Evolutionary conservation across 2,329 filamentous ascomycete genomes (phyloP).

Genomic region (Clonostachys rhizophaga): DNA sequence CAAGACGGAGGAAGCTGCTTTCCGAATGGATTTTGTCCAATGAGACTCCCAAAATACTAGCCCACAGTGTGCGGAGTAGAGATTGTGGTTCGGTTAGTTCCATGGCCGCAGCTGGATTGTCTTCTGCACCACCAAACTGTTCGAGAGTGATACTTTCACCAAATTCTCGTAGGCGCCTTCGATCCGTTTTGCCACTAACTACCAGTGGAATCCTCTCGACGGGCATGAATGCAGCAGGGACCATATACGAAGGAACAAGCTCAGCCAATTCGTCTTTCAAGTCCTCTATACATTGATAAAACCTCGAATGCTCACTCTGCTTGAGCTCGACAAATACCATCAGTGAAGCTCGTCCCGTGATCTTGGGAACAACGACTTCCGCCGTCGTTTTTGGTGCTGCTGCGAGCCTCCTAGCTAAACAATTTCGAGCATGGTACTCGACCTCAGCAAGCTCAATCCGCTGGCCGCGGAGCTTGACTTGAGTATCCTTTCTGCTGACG

Average conservation of each 20-base stretch:
- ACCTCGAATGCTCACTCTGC: too few relatives aligned
- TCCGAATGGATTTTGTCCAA: background rate
- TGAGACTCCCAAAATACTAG: background rate
- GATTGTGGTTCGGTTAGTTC: background rate
- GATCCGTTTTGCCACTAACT: conserved; percentile 70
- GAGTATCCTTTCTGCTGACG: conserved; percentile 36
- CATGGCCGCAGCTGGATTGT: background rate
- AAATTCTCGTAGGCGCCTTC: conserved; percentile 38
- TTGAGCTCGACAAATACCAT: too few relatives aligned
- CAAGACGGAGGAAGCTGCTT: conserved; percentile 25
- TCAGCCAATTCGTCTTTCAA: background rate
- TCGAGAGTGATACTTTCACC: conserved; percentile 35
- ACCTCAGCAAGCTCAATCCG: conserved; percentile 3
- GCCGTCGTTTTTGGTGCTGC: too few relatives aligned
- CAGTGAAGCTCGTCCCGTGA: too few relatives aligned
- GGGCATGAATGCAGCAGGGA: conserved; percentile 70
- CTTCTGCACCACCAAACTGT: background rate
- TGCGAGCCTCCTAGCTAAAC: too few relatives aligned
- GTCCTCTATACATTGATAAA: too few relatives aligned
- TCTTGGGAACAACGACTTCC: too few relatives aligned
- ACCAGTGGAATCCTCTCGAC: conserved; percentile 67
- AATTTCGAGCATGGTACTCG: background rate
- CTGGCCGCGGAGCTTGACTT: conserved; percentile 3
- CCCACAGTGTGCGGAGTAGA: background rate
- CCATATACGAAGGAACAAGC: conserved; percentile 69